These are phyloP conservation scores for Craspedostauros australis DNA, from an alignment of 108 stramenopile genomes.

Conservation along the genomic window DNA sequence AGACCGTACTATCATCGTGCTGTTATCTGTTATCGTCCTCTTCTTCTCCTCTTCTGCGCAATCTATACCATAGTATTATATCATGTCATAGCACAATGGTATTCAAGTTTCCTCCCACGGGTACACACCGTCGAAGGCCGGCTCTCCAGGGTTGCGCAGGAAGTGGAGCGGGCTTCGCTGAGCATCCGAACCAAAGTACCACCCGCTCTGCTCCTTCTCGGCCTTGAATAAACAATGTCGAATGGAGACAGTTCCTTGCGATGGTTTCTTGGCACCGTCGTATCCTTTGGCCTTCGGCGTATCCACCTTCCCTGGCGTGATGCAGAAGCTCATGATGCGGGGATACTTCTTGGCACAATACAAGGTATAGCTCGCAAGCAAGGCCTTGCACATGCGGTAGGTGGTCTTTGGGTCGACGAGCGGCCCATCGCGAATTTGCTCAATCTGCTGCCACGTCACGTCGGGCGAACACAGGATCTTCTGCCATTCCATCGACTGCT, in stretches of 20 bases:
- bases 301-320: conserved; percentile 38
- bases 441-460: conserved; percentile 13
- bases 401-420: conserved; percentile 4
- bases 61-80: too few relatives aligned
- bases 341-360: conserved; percentile 21
- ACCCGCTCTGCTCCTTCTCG: conserved; percentile 16
- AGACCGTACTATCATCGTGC: too few relatives aligned
- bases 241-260: conserved; percentile 34
- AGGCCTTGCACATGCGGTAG: conserved; percentile 34
- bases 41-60: too few relatives aligned
- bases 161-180: conserved; percentile 29
- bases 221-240: conserved; percentile 30
- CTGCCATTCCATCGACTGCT: background rate
- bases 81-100: too few relatives aligned
- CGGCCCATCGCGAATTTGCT: conserved; percentile 9
- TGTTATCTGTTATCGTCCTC: too few relatives aligned
- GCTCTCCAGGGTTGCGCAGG: conserved; percentile 45
- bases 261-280: conserved; percentile 24
- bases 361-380: conserved; percentile 41
- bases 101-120: background rate
- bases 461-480: conserved; percentile 14
- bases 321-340: conserved; percentile 18
- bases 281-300: conserved; percentile 30
- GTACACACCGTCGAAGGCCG: conserved; percentile 29
- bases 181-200: conserved; percentile 40